Evolutionary conservation across 2,329 filamentous ascomycete genomes (phyloP).

Genomic region (Xylariales sp.): DNA sequence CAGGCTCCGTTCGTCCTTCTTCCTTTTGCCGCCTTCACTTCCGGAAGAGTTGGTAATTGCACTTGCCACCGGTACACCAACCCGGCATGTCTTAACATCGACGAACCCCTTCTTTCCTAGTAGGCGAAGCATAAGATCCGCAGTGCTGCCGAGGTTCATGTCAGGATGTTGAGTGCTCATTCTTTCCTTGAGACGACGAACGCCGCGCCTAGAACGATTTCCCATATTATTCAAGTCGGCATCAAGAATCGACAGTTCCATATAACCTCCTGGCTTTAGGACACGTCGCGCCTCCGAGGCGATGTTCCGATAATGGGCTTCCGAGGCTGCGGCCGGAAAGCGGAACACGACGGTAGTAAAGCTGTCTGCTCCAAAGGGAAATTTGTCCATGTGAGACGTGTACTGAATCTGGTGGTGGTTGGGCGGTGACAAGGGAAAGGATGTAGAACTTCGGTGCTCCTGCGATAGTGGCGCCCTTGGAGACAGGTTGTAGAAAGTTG

Average conservation of each 20-base stretch:
- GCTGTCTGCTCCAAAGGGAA: slow-evolving; percentile 71
- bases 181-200: slow-evolving; percentile 67
- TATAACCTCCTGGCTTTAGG: slow-evolving; percentile 69
- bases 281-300: slow-evolving; percentile 73
- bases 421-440: slow-evolving; percentile 52
- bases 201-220: slow-evolving; percentile 60
- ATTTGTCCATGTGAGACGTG: slow-evolving; percentile 55
- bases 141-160: slow-evolving; percentile 55
- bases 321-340: slow-evolving; percentile 67
- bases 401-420: slow-evolving; percentile 77
- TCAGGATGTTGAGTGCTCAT: slow-evolving; percentile 58
- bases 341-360: slow-evolving; percentile 74
- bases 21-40: slow-evolving; percentile 26
- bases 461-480: slow-evolving; percentile 48
- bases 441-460: slow-evolving; percentile 37
- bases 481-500: slow-evolving; percentile 72
- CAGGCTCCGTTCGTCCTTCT: slow-evolving; percentile 49
- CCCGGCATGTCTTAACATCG: slow-evolving; percentile 69
- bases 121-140: slow-evolving; percentile 59
- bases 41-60: slow-evolving; percentile 30
- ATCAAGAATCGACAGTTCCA: slow-evolving; percentile 76
- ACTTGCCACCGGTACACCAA: slow-evolving; percentile 69
- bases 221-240: slow-evolving; percentile 82
- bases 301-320: slow-evolving; percentile 64
- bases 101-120: slow-evolving; percentile 66